Evolutionary conservation across 2,329 filamentous ascomycete species (phyloP), one percentile per base, ranked within the genome.

Genomic region (Knufia petricola): DNA sequence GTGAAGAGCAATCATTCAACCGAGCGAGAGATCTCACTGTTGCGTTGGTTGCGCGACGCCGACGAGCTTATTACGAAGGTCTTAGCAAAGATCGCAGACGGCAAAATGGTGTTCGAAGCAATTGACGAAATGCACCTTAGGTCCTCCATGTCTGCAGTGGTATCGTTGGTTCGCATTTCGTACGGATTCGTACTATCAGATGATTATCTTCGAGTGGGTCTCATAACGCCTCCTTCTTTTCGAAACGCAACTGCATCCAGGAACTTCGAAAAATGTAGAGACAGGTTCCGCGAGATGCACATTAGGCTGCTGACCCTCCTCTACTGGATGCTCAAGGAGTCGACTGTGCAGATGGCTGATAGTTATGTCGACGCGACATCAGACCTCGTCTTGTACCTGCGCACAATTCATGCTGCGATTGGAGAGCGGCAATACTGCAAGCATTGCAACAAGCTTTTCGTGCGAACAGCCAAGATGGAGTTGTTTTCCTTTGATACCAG

Each of bases 391-490:
- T 82, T 87, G 51, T 88, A 85, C 58, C 70, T 98, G 32, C 81
- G 86, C 4, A 79, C 84, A 9, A 77, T 95, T 4, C 92, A 98
- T 61, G 81, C 87, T 60, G 84, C 85, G 3, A 70, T 95, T 30
- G 92, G 92, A 2, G 72, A 89, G 45, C 84, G 92, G 51, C 84
- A 84, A 53, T 85, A 84, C 64, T 96, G 89, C 74, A 90, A 87
- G 60, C 75, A 78, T 2, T 86, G 87, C 0, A 87, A 88, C 62
- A 90, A 92, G 61, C 79, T 87, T 15, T 92, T 98, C 66, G 74
- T 96, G 21, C 89, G 88, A 61, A 78, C 95, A 64, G 84, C 92
- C 70, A 90, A 89, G 49, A 76, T 85, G 4, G 92, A 98, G 61
- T 74, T 96, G 39, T 73, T 94, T 21, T 80, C 81, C 42, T 75